phyloP scores from a whole-genome alignment of 2,329 filamentous ascomycete species.

The Microsporum audouinii region DNA sequence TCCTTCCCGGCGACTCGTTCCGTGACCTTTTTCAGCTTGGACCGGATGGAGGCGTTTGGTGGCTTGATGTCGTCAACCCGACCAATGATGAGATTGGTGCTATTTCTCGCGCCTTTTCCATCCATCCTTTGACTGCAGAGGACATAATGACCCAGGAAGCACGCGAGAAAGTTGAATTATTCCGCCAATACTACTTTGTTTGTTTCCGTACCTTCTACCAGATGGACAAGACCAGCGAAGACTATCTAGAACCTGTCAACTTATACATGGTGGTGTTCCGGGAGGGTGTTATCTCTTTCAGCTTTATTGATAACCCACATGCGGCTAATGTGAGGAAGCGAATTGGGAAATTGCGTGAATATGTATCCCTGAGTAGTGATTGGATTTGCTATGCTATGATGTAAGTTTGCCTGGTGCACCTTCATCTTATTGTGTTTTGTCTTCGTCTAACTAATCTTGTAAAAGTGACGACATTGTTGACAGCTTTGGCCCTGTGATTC shows the following conservation, averaged over 20 bases:
- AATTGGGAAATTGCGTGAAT: conserved; percentile 87
- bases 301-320: conserved; percentile 77
- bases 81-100: conserved; percentile 77
- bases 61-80: conserved; percentile 87
- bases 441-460: conserved; percentile 13
- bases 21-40: conserved; percentile 71
- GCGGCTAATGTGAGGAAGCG: conserved; percentile 79
- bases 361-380: conserved; percentile 85
- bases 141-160: conserved; percentile 93
- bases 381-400: conserved; percentile 99
- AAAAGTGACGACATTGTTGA: conserved; percentile 88
- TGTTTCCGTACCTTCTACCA: conserved; percentile 92
- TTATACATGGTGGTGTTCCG: conserved; percentile 95
- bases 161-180: conserved; percentile 95
- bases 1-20: conserved; percentile 81
- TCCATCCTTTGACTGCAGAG: conserved; percentile 90
- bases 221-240: conserved; percentile 62
- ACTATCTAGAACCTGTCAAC: conserved; percentile 88
- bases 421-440: background rate
- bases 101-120: conserved; percentile 86
- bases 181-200: conserved; percentile 95
- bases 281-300: conserved; percentile 89
- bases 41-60: conserved; percentile 79
- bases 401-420: conserved; percentile 39
- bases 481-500: conserved; percentile 81